Base-by-base conservation (phyloP, 2,329 filamentous ascomycete species). In the Lizonia empirigonia region DNA sequence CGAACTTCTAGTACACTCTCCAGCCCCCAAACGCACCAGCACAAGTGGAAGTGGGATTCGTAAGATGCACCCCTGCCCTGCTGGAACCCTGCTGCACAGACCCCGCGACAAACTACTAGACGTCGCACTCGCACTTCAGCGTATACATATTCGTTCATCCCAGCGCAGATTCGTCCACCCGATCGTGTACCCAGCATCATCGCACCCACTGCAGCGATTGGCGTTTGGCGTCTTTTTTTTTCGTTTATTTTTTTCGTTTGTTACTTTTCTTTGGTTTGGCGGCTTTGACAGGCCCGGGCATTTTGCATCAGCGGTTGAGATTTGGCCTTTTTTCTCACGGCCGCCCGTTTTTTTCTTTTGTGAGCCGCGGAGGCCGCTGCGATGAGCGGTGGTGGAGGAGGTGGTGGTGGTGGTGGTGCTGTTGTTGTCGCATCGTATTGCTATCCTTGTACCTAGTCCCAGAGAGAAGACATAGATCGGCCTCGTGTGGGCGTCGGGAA, bases 1-100 rank as follows among this genome's bases (percentile, higher is more conserved):
- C 91, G 22, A 89, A 92, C 39, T 96, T 97, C 70, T 96, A 73
- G 74, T 50, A 41, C 52, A 41, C 16, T 40, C 27, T 32, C 12
- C 38, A 16, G 13, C 19, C 42, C 26, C 38, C 13, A 18, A 16
- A 20, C 20, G 7, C 19, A 19, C 27, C 24, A 23, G 46, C 34
- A 19, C 20, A 34, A 2, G 15, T 8, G 10, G 35, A 24, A 15
- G 6, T 40, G 13, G 9, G 13, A 34, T n/a, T 26, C 37, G 9
- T 27, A 34, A 19, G 22, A 23, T 18, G 6, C 18, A 33, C 8
- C 16, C 15, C 22, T 35, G 35, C 12, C n/a, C n/a, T n/a, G n/a
- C n/a, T n/a, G n/a, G 13, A 30, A 22, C 27, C 24, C 10, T 6
- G 16, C 32, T 34, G 9, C 18, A 29, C 23, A 12, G 16, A n/a